A percentile compares a stretch with the other conserved stretches of the same genome.
These are phyloP conservation scores for Epichloe gansuensis DNA, from an alignment of 2,329 filamentous ascomycete genomes.

Conservation along the genomic window DNA sequence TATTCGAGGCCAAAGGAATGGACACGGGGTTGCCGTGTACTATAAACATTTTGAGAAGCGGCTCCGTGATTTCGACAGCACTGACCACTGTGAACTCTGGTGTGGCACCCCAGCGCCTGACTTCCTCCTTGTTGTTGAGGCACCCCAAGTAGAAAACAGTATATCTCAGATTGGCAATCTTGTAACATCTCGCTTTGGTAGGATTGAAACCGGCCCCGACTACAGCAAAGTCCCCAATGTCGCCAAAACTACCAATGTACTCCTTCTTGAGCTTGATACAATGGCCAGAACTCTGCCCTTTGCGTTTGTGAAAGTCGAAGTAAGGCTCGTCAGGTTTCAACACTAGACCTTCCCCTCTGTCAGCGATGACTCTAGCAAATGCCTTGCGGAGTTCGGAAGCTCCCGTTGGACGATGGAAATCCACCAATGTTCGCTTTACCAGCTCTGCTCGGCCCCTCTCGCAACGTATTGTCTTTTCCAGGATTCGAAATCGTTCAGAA, in stretches of 20 bases:
- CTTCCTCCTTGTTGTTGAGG: constrained; percentile 51
- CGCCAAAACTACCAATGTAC: constrained; percentile 64
- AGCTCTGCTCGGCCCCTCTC: constrained; percentile 51
- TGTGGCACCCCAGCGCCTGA: constrained; percentile 33
- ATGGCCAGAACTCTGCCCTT: constrained; percentile 27
- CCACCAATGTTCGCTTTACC: constrained; percentile 52
- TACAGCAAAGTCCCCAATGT: constrained; percentile 71
- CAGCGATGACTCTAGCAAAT: constrained; percentile 55
- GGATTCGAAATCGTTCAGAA: constrained; percentile 44
- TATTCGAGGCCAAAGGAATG: constrained; percentile 26
- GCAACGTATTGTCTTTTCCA: constrained; percentile 40
- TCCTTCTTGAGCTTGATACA: constrained; percentile 84
- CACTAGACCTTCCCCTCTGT: constrained; percentile 64
- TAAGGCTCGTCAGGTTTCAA: constrained; percentile 73
- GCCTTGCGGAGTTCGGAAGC: constrained; percentile 42
- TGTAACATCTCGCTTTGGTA: constrained; percentile 42
- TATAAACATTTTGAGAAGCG: constrained; percentile 38
- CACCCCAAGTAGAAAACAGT: constrained; percentile 75
- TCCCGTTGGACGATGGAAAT: constrained; percentile 45
- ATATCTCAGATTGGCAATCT: constrained; percentile 48
- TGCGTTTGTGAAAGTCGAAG: constrained; percentile 38
- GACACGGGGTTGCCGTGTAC: constrained; percentile 30
- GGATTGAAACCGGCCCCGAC: constrained; percentile 63
- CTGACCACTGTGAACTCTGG: constrained; percentile 57
- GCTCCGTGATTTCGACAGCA: constrained; percentile 41